These are phyloP conservation scores for Hypoxylon perforatum DNA, from an alignment of 495 filamentous ascomycete genomes.

Conservation along the genomic window DNA sequence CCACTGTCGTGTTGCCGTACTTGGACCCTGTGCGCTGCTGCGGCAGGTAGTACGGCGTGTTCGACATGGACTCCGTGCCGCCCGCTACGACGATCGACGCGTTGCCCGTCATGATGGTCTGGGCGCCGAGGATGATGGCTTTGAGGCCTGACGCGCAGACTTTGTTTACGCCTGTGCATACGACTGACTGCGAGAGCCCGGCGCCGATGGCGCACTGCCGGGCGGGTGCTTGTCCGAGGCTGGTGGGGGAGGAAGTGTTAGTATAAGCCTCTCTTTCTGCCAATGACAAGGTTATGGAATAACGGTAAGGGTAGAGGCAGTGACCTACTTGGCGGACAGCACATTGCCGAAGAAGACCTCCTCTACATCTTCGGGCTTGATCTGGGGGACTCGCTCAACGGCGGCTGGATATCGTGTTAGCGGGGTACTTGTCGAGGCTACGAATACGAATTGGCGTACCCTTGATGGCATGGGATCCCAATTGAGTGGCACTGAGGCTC, in stretches of 20 bases:
- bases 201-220: constrained; percentile 91
- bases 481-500: constrained; percentile 83
- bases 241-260: constrained; percentile 51
- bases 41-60: constrained; percentile 95
- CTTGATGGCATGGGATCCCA: constrained; percentile 93
- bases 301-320: constrained; percentile 42
- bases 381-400: constrained; percentile 82
- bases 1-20: constrained; percentile 85
- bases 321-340: constrained; percentile 88
- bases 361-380: constrained; percentile 87
- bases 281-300: neutral
- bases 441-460: constrained; percentile 59
- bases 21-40: constrained; percentile 84
- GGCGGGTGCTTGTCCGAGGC: constrained; percentile 95
- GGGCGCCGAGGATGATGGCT: constrained; percentile 92
- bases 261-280: neutral
- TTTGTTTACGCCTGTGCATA: constrained; percentile 97
- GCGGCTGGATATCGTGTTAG: constrained; percentile 68
- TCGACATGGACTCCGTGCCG: constrained; percentile 97
- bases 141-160: constrained; percentile 96
- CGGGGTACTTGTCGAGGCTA: constrained; percentile 17
- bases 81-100: constrained; percentile 91
- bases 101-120: constrained; percentile 95
- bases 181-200: constrained; percentile 78
- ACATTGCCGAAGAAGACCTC: constrained; percentile 99